Base-by-base conservation (phyloP, 306 rosid genomes). In the Acmispon strigosus region DNA sequence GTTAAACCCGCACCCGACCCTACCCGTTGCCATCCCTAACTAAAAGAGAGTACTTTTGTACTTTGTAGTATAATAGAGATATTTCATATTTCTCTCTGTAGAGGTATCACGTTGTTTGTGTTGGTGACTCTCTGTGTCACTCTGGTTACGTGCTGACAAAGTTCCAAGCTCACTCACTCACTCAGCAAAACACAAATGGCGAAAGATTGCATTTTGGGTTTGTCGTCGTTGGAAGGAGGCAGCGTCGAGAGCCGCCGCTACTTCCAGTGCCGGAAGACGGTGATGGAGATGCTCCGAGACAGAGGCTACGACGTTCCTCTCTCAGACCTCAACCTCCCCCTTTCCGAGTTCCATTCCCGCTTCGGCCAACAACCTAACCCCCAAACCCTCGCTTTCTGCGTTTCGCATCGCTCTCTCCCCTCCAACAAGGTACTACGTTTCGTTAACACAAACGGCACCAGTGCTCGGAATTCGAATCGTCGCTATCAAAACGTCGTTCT, bases 231-330 rank as follows among this genome's bases (percentile, higher is more conserved):
- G 62, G 76, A 32, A 69, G 86, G 7, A 49, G 83, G 88, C 1
- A 69, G 39, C 71, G n/a, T 74, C 14, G 86, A 76, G 70, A 81
- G 88, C 65, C 22, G 14, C 13, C 73, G 88, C 4, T 84, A 65
- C 82, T 86, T 36, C 56, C 16, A 55, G 22, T 62, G 64, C 8
- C 79, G 82, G 10, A 65, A 36, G 37, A 86, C 86, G 14, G 62
- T 66, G 16, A 7, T 69, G 44, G 88, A 86, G 14, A 84, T 86
- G 91, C 86, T 86, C 3, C 42, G 4, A 0, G 91, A 81, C 47
- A 77, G 88, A 52, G 85, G 91, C 58, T 86, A 81, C 73, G 73
- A 41, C n/a, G 88, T 86, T 15, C 39, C 75, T 1, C 57, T 56
- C 17, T 34, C 76, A 0, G 83, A 84, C 11, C 73, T 86, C 16